These are phyloP conservation scores for Leishmania gerbilli DNA, from an alignment of 208 protist species.

Conservation along the genomic window DNA sequence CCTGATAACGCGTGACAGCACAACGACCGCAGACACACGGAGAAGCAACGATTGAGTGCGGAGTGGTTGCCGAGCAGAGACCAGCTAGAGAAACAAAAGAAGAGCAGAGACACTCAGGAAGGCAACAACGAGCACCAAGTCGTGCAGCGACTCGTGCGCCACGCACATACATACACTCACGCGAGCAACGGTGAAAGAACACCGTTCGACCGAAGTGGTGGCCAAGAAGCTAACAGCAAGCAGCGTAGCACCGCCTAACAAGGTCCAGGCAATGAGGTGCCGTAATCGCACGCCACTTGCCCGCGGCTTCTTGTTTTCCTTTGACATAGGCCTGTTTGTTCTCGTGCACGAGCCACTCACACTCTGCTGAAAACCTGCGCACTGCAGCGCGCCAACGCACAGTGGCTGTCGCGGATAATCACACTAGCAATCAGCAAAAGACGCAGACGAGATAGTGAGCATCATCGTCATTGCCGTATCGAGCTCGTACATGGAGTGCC, in stretches of 20 bases:
- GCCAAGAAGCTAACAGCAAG: not conserved
- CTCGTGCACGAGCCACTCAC: not conserved
- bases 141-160: not conserved
- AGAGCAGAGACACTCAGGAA: not conserved
- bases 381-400: not conserved
- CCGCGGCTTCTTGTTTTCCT: not conserved
- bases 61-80: not conserved
- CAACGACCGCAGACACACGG: not conserved
- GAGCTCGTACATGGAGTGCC: no score
- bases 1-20: not conserved
- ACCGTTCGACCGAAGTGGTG: not conserved
- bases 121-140: not conserved
- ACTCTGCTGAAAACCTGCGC: not conserved
- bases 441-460: not conserved
- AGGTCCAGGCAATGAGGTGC: not conserved
- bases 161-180: not conserved
- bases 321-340: not conserved
- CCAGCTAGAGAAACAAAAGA: not conserved
- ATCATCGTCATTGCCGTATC: not conserved
- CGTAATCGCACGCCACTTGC: not conserved
- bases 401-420: not conserved
- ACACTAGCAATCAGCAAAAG: not conserved
- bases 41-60: not conserved
- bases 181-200: not conserved
- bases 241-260: no score